Evolutionary conservation across 306 rosid species (phyloP).

Genomic region (Hippophae gyantsensis): DNA sequence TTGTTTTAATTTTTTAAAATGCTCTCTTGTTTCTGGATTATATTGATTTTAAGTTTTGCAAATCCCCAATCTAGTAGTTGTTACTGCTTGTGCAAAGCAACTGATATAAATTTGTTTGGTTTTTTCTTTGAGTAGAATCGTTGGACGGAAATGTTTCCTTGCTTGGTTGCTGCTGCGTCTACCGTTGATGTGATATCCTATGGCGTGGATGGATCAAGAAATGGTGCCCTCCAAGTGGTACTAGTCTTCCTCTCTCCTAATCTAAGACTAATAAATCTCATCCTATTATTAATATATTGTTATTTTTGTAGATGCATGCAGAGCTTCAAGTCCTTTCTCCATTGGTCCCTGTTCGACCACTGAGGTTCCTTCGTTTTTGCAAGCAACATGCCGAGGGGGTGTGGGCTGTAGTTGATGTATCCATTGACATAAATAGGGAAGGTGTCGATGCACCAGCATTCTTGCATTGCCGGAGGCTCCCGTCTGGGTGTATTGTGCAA

Average conservation of each 20-base stretch:
- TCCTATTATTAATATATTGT: no score
- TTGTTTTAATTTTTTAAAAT: no score
- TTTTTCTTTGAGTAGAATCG: constrained; percentile 42
- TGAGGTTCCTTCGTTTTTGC: constrained; percentile 66
- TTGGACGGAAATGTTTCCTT: constrained; percentile 74
- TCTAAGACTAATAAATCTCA: constrained; percentile 8
- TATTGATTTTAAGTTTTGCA: no score
- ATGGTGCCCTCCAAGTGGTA: constrained; percentile 67
- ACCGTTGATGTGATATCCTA: constrained; percentile 41
- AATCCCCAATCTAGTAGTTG: constrained; percentile 3
- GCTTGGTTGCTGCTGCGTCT: constrained; percentile 48
- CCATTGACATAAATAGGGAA: constrained; percentile 44
- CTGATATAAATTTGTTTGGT: constrained; percentile 11
- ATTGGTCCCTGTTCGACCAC: constrained; percentile 57
- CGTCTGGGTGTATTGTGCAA: constrained; percentile 79
- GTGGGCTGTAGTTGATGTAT: constrained; percentile 81
- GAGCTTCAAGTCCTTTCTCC: constrained; percentile 85
- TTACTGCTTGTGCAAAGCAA: constrained; percentile 3
- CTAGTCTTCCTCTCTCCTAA: background rate
- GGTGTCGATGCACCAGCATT: constrained; percentile 18
- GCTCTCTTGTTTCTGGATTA: no score
- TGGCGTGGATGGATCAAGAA: constrained; percentile 48
- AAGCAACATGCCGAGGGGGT: constrained; percentile 67
- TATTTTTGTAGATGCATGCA: constrained; percentile 51
- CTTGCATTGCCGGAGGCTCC: constrained; percentile 55